Percentiles rank a stretch among this genome's conserved stretches.
phyloP scores from a whole-genome alignment of 495 filamentous ascomycete species.

The Xylaria scruposa region DNA sequence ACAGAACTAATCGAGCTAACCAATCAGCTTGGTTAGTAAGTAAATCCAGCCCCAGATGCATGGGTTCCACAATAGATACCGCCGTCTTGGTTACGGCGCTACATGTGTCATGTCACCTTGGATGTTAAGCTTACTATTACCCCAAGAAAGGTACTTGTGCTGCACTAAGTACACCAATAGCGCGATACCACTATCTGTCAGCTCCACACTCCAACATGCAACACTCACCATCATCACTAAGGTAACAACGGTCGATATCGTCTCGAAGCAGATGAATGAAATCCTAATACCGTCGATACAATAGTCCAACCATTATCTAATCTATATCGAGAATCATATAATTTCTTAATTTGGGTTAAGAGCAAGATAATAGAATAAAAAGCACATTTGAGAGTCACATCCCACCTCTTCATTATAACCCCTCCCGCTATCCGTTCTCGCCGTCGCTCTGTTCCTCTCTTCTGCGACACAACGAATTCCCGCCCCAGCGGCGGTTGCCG shows the following conservation, averaged over 20 bases:
- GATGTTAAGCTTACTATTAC: not conserved
- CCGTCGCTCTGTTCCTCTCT: not conserved
- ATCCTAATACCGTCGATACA: not conserved
- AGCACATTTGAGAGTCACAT: not conserved
- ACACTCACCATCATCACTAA: slow-evolving; percentile 3
- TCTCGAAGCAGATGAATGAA: not conserved
- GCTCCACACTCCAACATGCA: not conserved
- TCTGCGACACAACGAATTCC: slow-evolving; percentile 17
- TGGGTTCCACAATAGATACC: not conserved
- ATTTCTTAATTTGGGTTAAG: not conserved
- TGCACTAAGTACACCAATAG: too few species aligned
- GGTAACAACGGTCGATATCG: not conserved
- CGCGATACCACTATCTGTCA: too few species aligned
- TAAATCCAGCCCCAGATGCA: not conserved
- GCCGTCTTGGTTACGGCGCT: not conserved
- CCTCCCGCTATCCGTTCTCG: not conserved
- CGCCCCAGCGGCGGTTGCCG: slow-evolving; percentile 25
- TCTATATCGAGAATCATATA: not conserved
- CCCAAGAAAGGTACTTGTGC: too few species aligned
- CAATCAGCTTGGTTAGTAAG: slow-evolving; percentile 8
- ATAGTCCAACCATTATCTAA: not conserved
- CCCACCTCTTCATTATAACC: not conserved
- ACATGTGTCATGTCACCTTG: not conserved
- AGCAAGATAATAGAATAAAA: not conserved
- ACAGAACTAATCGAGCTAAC: not conserved